A percentile compares a stretch with the other conserved stretches of the same genome.
Evolutionary conservation across 2,329 filamentous ascomycete genomes (phyloP).

Genomic region (Monilinia polystroma): DNA sequence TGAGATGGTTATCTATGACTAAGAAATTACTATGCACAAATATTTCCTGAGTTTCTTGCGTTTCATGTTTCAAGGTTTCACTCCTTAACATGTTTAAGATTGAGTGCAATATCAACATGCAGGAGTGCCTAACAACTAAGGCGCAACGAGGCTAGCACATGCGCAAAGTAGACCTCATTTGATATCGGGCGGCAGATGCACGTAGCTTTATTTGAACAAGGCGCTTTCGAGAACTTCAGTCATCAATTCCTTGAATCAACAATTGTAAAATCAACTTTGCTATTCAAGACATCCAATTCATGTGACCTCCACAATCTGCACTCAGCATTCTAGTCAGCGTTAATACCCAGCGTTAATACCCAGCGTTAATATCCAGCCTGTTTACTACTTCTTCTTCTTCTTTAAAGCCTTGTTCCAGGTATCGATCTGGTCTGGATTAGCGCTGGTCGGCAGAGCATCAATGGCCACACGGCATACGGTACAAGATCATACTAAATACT

Average conservation of each 20-base stretch:
- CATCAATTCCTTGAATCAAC: background rate
- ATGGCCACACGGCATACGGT: background rate
- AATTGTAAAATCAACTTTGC: background rate
- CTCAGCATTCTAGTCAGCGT: background rate
- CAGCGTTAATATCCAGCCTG: background rate
- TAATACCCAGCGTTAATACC: background rate
- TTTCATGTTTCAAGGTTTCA: background rate
- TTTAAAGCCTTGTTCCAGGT: background rate
- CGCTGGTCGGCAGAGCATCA: background rate
- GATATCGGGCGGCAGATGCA: conserved; percentile 4
- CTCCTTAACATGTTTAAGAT: too few relatives aligned
- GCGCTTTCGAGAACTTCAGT: background rate
- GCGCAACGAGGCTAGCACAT: background rate
- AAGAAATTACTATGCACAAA: too few relatives aligned
- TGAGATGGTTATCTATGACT: too few relatives aligned
- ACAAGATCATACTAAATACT: background rate
- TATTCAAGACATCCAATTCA: background rate
- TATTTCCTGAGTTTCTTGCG: too few relatives aligned
- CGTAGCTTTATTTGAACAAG: conserved; percentile 5
- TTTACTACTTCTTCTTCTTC: background rate
- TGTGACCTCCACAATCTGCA: background rate
- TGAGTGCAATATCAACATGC: background rate
- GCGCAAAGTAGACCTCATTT: background rate
- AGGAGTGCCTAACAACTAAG: background rate
- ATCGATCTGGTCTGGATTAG: background rate